Evolutionary conservation across 1,139 yeast genomes (phyloP), one percentile per base, ranked within the genome.

Genomic region (Arxiozyma bovina): DNA sequence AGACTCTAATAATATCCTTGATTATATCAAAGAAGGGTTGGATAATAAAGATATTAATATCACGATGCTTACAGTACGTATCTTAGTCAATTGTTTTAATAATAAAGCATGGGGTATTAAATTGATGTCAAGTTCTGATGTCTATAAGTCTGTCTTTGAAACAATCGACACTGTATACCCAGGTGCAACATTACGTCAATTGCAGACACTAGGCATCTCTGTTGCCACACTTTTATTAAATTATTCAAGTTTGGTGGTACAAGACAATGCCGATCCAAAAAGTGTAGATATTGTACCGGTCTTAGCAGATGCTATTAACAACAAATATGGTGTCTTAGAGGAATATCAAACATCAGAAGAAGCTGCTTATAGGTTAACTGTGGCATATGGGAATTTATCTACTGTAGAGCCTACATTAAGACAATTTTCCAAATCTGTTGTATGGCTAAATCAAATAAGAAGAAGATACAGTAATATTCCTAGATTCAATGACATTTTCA

Each of bases 181-280:
- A 4, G 54, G 57, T 3, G 63, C 64, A 7, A 64, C 63, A 8
- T 53, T 56, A 15, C 65, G 67, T 50, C 68, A 67, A 53, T 58
- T 62, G 1, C 59, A 60, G 40, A 72, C 73, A 45, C 60, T 72
- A 51, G 71, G 74, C 11, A 64, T 73, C 44, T 81, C 87, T 0
- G 66, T 79, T 6, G 70, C 85, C 0, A 80, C 88, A 0, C 66
- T 83, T 53, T 56, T 81, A 7, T 68, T 82, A 57, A 82, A 84
- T 63, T 78, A 76, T 57, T 70, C 81, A 1, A 74, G 74, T 2
- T 63, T 72, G 50, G 61, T 70, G 6, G 60, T 66, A 7, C 42
- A 50, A 20, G 62, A 60, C 30, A 63, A 61, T 3, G 15, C 43
- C 17, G 22, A 50, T 48, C 21, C 50, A 5, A 60, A 62, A 43